Evolutionary conservation across 2,329 filamentous ascomycete genomes (phyloP).

Genomic region (Lasiodiplodia theobromae): DNA sequence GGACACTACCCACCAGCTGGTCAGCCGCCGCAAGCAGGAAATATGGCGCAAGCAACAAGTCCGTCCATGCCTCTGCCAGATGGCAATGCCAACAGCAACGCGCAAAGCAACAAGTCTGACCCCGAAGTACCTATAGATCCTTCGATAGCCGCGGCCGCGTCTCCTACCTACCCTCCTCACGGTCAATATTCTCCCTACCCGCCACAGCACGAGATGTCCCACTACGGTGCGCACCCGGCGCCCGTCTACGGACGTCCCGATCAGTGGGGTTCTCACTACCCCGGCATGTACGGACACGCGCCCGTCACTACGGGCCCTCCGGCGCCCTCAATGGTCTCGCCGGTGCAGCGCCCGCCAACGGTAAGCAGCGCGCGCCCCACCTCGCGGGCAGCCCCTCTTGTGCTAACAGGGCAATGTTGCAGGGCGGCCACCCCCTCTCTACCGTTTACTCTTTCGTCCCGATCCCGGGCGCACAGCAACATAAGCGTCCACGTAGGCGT

Average conservation of each 20-base stretch:
- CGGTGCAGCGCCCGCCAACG: constrained; percentile 67
- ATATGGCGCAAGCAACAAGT: constrained; percentile 99
- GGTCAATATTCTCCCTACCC: constrained; percentile 87
- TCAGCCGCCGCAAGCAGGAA: constrained; percentile 77
- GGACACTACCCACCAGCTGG: constrained; percentile 79
- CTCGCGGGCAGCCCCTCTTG: neutral
- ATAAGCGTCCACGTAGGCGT: constrained; percentile 89
- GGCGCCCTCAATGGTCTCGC: constrained; percentile 64
- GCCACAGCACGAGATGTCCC: constrained; percentile 84
- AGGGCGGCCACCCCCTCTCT: constrained; percentile 62
- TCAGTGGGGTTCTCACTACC: constrained; percentile 73
- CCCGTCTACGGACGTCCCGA: constrained; percentile 72
- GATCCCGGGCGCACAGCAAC: constrained; percentile 94
- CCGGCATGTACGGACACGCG: constrained; percentile 57
- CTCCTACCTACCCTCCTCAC: constrained; percentile 85
- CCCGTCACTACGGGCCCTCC: constrained; percentile 65
- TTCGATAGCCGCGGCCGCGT: constrained; percentile 90
- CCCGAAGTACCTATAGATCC: constrained; percentile 98
- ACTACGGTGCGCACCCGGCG: constrained; percentile 70
- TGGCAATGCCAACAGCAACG: constrained; percentile 73
- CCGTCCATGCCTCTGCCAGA: constrained; percentile 89
- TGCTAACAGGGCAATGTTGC: constrained; percentile 32
- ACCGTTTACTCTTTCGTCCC: constrained; percentile 98
- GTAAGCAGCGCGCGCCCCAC: constrained; percentile 55
- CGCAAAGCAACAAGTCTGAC: constrained; percentile 85